A percentile compares a stretch with the other conserved stretches of the same genome.
phyloP scores from a whole-genome alignment of 164 flowering plant genomes.

The Stephania japonica region DNA sequence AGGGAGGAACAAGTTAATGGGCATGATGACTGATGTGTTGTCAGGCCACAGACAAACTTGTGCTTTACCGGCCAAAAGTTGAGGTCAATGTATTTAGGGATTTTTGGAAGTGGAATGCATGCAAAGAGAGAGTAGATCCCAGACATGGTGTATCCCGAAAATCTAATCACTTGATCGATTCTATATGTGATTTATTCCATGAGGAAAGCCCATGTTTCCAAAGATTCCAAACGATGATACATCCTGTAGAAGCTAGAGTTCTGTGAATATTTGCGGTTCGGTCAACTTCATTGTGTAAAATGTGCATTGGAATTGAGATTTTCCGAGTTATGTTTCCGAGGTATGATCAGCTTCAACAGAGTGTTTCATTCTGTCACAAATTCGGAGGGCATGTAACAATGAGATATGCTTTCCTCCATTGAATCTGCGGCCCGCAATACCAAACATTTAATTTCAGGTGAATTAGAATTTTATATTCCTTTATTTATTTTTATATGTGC shows the following conservation, averaged over 20 bases:
- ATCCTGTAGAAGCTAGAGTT: background rate
- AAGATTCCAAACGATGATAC: background rate
- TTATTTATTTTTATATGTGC: background rate
- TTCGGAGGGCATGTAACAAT: background rate
- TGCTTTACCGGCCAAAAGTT: conserved; percentile 29
- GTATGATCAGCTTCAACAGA: background rate
- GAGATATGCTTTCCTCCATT: background rate
- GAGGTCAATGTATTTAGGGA: conserved; percentile 13
- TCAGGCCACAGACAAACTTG: conserved; percentile 24
- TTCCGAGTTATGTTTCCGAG: background rate
- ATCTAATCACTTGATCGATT: background rate
- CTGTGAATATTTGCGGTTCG: background rate
- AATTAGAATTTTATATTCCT: background rate
- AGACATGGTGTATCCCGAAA: background rate
- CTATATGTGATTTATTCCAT: background rate
- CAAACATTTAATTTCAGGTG: background rate
- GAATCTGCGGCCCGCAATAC: background rate
- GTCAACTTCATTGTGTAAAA: background rate
- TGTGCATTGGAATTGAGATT: background rate
- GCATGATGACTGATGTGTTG: conserved; percentile 27
- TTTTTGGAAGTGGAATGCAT: background rate
- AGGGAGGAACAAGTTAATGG: conserved; percentile 28
- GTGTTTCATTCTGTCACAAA: background rate
- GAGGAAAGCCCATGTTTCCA: background rate
- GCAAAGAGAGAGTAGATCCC: background rate